Evolutionary conservation across 371 early-diverging fungal genomes (phyloP).

Genomic region (Mucor indicus): DNA sequence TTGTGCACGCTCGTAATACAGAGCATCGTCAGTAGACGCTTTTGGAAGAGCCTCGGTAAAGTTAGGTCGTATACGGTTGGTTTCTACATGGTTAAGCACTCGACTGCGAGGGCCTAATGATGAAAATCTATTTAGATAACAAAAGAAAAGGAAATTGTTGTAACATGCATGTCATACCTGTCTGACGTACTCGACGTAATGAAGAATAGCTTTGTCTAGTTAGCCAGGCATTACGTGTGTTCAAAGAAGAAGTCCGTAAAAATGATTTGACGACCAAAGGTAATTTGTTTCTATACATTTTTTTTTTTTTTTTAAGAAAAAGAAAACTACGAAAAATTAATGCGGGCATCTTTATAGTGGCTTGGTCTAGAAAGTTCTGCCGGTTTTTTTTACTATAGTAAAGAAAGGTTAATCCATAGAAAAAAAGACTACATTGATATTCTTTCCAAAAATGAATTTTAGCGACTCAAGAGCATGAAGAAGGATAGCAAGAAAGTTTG

Average conservation of each 20-base stretch:
- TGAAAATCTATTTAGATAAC: no score
- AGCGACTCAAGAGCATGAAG: no score
- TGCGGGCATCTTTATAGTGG: constrained; percentile 10
- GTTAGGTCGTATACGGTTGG: not conserved
- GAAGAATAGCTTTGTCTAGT: constrained; percentile 15
- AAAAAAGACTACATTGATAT: no score
- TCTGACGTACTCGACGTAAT: constrained; percentile 14
- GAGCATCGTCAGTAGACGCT: not conserved
- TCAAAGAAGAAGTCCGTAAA: no score
- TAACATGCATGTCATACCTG: constrained; percentile 5
- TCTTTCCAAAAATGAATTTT: no score
- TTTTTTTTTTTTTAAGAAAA: not conserved
- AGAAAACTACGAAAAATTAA: not conserved
- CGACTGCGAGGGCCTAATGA: constrained; percentile 37
- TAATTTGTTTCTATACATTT: no score
- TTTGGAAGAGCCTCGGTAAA: not conserved
- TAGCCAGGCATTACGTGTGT: no score
- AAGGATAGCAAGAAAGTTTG: no score
- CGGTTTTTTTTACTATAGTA: no score
- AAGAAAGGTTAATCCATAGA: no score
- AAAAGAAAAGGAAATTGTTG: not conserved
- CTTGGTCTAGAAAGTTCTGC: no score
- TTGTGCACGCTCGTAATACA: not conserved
- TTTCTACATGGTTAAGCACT: constrained; percentile 31
- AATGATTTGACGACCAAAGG: no score